Conservation (phyloP, 495 filamentous ascomycete genomes). For the Aspergillus ostianus region DNA sequence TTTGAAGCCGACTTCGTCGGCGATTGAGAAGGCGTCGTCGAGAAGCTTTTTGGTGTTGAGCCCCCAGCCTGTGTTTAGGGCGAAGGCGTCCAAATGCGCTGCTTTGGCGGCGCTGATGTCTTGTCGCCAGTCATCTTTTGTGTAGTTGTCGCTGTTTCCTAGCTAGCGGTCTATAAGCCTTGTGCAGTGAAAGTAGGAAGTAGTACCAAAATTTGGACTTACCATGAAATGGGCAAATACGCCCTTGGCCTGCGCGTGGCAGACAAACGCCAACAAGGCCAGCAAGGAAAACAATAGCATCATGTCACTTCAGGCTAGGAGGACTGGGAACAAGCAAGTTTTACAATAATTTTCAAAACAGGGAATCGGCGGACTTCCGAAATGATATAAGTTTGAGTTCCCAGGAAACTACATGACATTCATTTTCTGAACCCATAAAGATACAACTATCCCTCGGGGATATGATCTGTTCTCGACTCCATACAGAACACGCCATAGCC, state of each 20-base stretch:
- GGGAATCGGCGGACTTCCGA: not conserved
- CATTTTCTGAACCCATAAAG: not conserved
- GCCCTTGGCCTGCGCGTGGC: constrained; percentile 22
- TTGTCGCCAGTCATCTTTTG: constrained; percentile 47
- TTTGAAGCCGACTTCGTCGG: constrained; percentile 54
- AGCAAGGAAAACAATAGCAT: constrained; percentile 4
- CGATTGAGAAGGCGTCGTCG: constrained; percentile 52
- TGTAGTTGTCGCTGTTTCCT: constrained; percentile 29
- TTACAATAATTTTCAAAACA: not conserved
- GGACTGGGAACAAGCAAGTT: not conserved
- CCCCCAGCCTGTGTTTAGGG: constrained; percentile 61
- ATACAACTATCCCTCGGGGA: not conserved
- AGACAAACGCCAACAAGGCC: constrained; percentile 23
- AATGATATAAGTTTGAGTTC: not conserved
- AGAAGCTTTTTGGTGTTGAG: constrained; percentile 46
- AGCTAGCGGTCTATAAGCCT: constrained; percentile 13
- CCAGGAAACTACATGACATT: not conserved
- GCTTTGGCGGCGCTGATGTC: constrained; percentile 61
- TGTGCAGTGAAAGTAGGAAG: not conserved
- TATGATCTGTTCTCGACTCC: not conserved
- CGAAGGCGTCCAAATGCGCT: constrained; percentile 70
- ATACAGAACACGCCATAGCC: not conserved
- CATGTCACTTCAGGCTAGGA: not conserved
- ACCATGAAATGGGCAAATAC: constrained; percentile 42
- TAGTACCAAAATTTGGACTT: not conserved